Evolutionary conservation across 2,329 filamentous ascomycete genomes (phyloP), one percentile per base, ranked within the genome.

Genomic region (Fusarium brevicatenulatum): DNA sequence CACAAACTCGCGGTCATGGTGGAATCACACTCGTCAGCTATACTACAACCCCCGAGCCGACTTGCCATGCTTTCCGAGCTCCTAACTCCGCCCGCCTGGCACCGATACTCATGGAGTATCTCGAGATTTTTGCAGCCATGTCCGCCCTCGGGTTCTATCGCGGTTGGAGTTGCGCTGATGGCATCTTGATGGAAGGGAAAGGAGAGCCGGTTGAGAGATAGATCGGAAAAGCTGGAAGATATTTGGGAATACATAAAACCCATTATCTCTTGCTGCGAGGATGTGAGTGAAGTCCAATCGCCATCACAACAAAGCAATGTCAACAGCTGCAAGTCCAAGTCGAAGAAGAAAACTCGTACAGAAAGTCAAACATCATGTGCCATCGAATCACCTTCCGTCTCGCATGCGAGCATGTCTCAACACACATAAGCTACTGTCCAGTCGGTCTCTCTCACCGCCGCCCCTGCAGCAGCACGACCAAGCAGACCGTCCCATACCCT

Each of bases 381-480:
- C 85, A 85, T 73, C 84, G 86, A 68, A 82, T 84, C 58, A 84
- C 82, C 52, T 87, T 87, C 77, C 86, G 83, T 39, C 81, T 88
- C 58, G 82, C 83, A 50, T 88, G 87, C 77, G 85, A 87, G 78
- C 86, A 88, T 76, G 81, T 87, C 73, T 81, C 82, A 66, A 85
- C 82, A 21, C 79, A 83, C 63, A 83, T 81, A 40, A 79, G 81
- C 63, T 86, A 85, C 80, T 88, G 86, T 71, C 70, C 82, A 19
- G 80, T 83, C n/a, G 84, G 83, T 11, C 77, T 81, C 36, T 66
- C 80, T 47, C 70, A 75, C n/a, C 81, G 79, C 66, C 81, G 76
- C 68, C 81, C 83, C 16, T 88, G 86, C 80, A 82, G 76, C 64
- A 83, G 81, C 72, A 80, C 85, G 46, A 83, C 82, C 56, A 81